These are phyloP conservation scores for Pestalotiopsis sp. DNA, from an alignment of 2,329 filamentous ascomycete genomes.

Conservation along the genomic window DNA sequence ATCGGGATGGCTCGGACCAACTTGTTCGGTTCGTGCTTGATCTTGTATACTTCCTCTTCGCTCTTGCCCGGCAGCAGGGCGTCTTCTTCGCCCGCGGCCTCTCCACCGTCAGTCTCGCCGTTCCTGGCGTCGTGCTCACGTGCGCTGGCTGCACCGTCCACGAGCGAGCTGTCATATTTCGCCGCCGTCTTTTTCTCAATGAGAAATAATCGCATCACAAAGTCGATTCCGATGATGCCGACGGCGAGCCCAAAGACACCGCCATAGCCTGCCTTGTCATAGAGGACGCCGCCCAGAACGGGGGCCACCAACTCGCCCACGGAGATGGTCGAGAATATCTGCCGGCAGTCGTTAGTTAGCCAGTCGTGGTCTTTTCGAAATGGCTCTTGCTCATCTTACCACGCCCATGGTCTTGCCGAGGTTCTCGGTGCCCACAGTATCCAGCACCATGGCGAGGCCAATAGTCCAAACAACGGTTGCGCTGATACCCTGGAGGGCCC, in stretches of 20 bases:
- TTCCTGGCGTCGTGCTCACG: conserved; percentile 21
- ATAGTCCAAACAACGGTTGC: conserved; percentile 60
- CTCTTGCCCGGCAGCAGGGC: conserved; percentile 40
- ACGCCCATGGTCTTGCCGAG: conserved; percentile 65
- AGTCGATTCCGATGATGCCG: conserved; percentile 58
- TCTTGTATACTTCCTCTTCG: conserved; percentile 40
- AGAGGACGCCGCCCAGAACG: conserved; percentile 62
- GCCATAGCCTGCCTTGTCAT: conserved; percentile 58
- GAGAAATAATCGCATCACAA: conserved; percentile 61
- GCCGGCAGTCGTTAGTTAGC: conserved; percentile 14
- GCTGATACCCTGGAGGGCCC: conserved; percentile 60
- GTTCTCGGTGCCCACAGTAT: conserved; percentile 57
- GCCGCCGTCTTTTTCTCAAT: conserved; percentile 65
- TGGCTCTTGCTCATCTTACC: conserved; percentile 32
- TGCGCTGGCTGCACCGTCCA: conserved; percentile 25
- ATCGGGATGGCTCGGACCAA: conserved; percentile 48
- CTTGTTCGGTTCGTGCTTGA: conserved; percentile 41
- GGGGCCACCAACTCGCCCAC: conserved; percentile 60
- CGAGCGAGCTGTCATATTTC: conserved; percentile 37
- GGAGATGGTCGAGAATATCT: conserved; percentile 62
- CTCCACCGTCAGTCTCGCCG: conserved; percentile 22
- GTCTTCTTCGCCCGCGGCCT: conserved; percentile 37
- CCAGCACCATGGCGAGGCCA: conserved; percentile 58
- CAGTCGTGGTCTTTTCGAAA: neutral
- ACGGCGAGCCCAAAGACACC: conserved; percentile 63